Evolutionary conservation across 2,329 filamentous ascomycete species (phyloP).

Genomic region (Celoporthe dispersa): DNA sequence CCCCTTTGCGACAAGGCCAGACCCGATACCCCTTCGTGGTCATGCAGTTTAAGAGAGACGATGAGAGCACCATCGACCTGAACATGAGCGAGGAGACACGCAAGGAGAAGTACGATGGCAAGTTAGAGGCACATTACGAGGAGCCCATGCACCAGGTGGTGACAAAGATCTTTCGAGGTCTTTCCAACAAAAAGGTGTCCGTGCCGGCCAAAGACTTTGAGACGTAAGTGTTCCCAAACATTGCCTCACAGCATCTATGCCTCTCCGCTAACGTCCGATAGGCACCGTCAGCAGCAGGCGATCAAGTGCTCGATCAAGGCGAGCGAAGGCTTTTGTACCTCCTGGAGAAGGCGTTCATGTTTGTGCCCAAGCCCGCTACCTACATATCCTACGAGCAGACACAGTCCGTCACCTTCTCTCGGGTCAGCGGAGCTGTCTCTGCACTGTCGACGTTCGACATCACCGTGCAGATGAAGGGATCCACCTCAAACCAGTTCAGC

Average conservation of each 20-base stretch:
- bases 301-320: slow-evolving; percentile 99
- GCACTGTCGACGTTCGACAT: slow-evolving; percentile 97
- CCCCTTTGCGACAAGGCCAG: slow-evolving; percentile 93
- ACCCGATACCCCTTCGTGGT: slow-evolving; percentile 98
- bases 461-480: slow-evolving; percentile 88
- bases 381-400: slow-evolving; percentile 97
- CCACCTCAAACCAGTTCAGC: slow-evolving; percentile 91
- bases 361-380: slow-evolving; percentile 96
- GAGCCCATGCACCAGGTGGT: slow-evolving; percentile 92
- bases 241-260: background rate
- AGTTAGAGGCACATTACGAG: slow-evolving; percentile 87
- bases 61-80: slow-evolving; percentile 93
- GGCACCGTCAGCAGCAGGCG: slow-evolving; percentile 89
- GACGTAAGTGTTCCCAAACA: slow-evolving; percentile 55
- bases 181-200: slow-evolving; percentile 94
- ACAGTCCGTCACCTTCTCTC: slow-evolving; percentile 89
- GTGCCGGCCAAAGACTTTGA: slow-evolving; percentile 93
- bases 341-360: slow-evolving; percentile 97
- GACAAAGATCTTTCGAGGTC: slow-evolving; percentile 90
- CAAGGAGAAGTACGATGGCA: slow-evolving; percentile 84
- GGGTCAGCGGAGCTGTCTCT: slow-evolving; percentile 91
- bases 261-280: slow-evolving; percentile 37
- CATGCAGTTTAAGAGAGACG: slow-evolving; percentile 98
- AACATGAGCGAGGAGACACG: slow-evolving; percentile 93
- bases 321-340: slow-evolving; percentile 98